Evolutionary conservation across 176 grass and related monocot genomes (phyloP).

Genomic region (Eragrostis curvula): DNA sequence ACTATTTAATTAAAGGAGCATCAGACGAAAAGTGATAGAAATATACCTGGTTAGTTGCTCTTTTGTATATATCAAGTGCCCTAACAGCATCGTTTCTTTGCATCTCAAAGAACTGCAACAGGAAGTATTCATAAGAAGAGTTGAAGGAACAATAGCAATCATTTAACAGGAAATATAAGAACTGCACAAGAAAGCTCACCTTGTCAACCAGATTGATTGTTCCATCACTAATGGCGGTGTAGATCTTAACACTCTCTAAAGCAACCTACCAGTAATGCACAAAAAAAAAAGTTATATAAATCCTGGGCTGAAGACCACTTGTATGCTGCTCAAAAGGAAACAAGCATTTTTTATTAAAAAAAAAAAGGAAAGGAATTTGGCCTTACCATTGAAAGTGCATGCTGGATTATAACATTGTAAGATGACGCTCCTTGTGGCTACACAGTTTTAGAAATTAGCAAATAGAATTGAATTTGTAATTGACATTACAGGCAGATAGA

Average conservation of each 20-base stretch:
- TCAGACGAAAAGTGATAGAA: neutral
- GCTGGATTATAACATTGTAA: slow-evolving; percentile 95
- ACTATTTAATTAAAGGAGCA: neutral
- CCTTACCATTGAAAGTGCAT: slow-evolving; percentile 90
- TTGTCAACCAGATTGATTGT: slow-evolving; percentile 97
- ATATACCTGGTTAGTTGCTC: slow-evolving; percentile 91
- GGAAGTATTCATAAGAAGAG: slow-evolving; percentile 37
- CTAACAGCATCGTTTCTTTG: slow-evolving; percentile 90
- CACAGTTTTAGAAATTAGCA: slow-evolving; percentile 37
- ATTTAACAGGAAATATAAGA: no score
- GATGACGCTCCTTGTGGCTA: slow-evolving; percentile 90
- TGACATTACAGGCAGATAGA: slow-evolving; percentile 16
- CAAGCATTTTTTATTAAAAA: slow-evolving; percentile 6
- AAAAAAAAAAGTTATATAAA: slow-evolving; percentile 49
- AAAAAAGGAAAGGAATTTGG: neutral
- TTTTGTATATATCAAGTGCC: slow-evolving; percentile 97
- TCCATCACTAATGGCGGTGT: slow-evolving; percentile 90
- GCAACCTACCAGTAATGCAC: slow-evolving; percentile 74
- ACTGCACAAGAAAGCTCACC: slow-evolving; percentile 56
- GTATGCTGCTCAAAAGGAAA: slow-evolving; percentile 36
- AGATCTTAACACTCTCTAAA: slow-evolving; percentile 94
- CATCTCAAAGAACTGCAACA: slow-evolving; percentile 97
- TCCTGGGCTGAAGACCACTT: neutral
- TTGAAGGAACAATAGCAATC: slow-evolving; percentile 33
- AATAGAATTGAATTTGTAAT: slow-evolving; percentile 34